These are phyloP conservation scores for Picochlorum sp. DNA, from an alignment of 139 green algal species.

Conservation along the genomic window DNA sequence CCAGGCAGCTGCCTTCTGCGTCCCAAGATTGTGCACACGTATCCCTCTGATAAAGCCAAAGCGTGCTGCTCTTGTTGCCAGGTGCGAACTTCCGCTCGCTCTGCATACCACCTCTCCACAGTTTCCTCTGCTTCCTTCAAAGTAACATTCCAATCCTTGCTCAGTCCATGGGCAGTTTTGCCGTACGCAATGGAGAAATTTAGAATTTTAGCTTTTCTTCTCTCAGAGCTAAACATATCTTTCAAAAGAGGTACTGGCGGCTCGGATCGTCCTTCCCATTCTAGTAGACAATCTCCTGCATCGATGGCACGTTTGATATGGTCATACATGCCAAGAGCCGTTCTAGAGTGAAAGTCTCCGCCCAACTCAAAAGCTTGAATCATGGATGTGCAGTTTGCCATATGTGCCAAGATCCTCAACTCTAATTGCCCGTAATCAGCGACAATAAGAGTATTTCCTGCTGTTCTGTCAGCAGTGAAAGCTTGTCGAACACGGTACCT, in stretches of 20 bases:
- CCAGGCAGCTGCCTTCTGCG: slow-evolving; percentile 67
- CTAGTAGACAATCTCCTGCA: slow-evolving; percentile 48
- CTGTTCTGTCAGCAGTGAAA: slow-evolving; percentile 58
- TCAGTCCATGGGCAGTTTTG: slow-evolving; percentile 93
- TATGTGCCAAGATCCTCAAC: slow-evolving; percentile 92
- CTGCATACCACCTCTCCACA: slow-evolving; percentile 71
- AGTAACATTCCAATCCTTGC: slow-evolving; percentile 76
- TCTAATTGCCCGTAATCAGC: slow-evolving; percentile 98
- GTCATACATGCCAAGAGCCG: slow-evolving; percentile 91
- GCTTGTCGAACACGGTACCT: slow-evolving; percentile 83
- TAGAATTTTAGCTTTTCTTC: slow-evolving; percentile 89
- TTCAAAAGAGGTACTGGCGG: slow-evolving; percentile 70
- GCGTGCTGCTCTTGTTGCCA: slow-evolving; percentile 68
- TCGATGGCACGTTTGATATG: slow-evolving; percentile 82
- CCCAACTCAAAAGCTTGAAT: slow-evolving; percentile 76
- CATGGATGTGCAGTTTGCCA: slow-evolving; percentile 85
- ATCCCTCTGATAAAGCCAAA: slow-evolving; percentile 35
- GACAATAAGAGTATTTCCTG: slow-evolving; percentile 81
- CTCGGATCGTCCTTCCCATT: slow-evolving; percentile 42
- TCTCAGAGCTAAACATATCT: slow-evolving; percentile 69
- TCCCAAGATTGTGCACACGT: slow-evolving; percentile 79
- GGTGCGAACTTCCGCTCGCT: slow-evolving; percentile 52
- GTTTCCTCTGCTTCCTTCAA: slow-evolving; percentile 81
- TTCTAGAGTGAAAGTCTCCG: slow-evolving; percentile 94
- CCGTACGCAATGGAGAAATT: slow-evolving; percentile 99